Evolutionary conservation across 495 filamentous ascomycete genomes (phyloP), one percentile per base, ranked within the genome.

Genomic region (Talaromyces nanjingensis): DNA sequence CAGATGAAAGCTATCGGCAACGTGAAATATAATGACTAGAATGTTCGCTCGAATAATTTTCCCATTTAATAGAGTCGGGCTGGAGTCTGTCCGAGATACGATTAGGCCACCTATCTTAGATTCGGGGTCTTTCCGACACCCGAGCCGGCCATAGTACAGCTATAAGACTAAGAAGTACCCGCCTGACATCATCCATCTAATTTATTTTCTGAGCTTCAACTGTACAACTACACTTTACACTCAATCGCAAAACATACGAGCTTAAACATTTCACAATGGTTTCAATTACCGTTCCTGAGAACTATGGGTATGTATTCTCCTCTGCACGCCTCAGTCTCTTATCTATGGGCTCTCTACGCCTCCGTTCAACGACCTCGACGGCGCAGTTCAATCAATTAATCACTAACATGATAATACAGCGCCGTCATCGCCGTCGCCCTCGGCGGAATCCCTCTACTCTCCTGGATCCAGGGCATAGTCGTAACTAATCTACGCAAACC

Each of bases 341-440:
- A 8, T 25, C 34, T 37, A 12, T 37, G 11, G 12, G 6, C 8
- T 42, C 4, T 27, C 33, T 33, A 42, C 55, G 12, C 25, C 62
- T 16, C 11, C 27, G 1, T 2, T 27, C 27, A 27, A 3, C 25
- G 25, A n/a, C 2, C 27, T 45, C 42, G 18, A 61, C 29, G 0
- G 33, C 4, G 8, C 31, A 49, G 2, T 62, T 0, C 63, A 29
- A 63, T 27, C 20, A 16, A 37, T 24, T 25, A 42, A 20, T 60
- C 25, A 11, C 16, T 55, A 42, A 42, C 37, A 16, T 16, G 33
- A 20, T 49, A 3, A 12, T 18, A 42, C 65, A 86, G 84, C 64
- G 78, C 76, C 70, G 86, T 87, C 75, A 81, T 92, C 49, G 78
- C 73, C 65, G 79, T 84, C 64, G 81, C 87, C 18, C 75, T 81